Percentiles rank a stretch among this genome's conserved stretches.
Evolutionary conservation across 208 protist genomes (phyloP).

Genomic region (Herpetomonas tarakana): DNA sequence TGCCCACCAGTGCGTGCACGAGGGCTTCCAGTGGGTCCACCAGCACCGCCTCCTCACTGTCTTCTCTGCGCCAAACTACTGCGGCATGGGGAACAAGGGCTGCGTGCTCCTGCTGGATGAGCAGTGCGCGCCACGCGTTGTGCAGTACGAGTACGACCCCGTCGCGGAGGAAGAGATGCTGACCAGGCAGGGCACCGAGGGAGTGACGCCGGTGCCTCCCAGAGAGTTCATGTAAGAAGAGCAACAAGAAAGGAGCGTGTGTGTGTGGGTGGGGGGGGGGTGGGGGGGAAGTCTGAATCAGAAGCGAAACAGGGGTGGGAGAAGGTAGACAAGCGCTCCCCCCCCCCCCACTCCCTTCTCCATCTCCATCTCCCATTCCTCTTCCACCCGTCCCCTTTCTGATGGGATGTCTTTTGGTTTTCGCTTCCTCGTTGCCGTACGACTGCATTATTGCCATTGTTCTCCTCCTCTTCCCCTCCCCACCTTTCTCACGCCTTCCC

Average conservation of each 20-base stretch:
- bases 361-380: too few species aligned
- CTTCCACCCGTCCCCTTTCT: too few species aligned
- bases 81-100: conserved; percentile 99
- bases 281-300: too few species aligned
- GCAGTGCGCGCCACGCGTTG: conserved; percentile 31
- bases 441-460: too few species aligned
- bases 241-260: conserved; percentile 6
- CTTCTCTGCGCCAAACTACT: conserved; percentile 99
- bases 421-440: too few species aligned
- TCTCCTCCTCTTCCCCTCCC: too few species aligned
- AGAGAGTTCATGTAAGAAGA: conserved; percentile 18
- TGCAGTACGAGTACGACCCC: conserved; percentile 61
- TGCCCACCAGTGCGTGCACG: conserved; percentile 97
- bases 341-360: too few species aligned
- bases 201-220: conserved; percentile 28
- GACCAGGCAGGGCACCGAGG: conserved; percentile 5
- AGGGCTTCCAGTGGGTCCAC: conserved; percentile 99
- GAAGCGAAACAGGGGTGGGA: too few species aligned
- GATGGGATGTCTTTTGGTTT: too few species aligned
- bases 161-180: conserved; percentile 9
- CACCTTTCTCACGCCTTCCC: too few species aligned
- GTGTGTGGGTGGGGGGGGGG: too few species aligned
- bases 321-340: too few species aligned
- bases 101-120: conserved; percentile 89
- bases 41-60: conserved; percentile 98